Conservation (phyloP, 306 rosid genomes). For the Cyamopsis tetragonoloba region DNA sequence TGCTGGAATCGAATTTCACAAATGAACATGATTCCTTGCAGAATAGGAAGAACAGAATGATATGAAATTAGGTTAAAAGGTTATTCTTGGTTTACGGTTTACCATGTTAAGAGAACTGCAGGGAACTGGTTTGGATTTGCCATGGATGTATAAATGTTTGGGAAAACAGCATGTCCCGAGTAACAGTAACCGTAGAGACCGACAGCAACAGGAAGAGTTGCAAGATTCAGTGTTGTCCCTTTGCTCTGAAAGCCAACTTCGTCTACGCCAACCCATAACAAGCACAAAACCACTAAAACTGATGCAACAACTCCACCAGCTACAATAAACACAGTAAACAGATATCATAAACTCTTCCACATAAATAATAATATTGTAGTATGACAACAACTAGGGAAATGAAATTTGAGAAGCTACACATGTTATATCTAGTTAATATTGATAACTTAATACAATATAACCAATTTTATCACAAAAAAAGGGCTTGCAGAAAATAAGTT, state of each 20-base stretch:
- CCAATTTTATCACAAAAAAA: neutral
- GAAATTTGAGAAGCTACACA: neutral
- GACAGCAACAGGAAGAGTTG: conserved; percentile 81
- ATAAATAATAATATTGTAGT: too few species aligned
- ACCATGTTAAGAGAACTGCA: conserved; percentile 75
- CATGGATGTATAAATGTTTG: conserved; percentile 91
- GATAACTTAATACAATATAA: neutral
- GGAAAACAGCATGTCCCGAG: conserved; percentile 97
- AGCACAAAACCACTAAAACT: conserved; percentile 62
- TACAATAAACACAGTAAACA: conserved; percentile 22
- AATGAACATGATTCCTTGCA: too few species aligned
- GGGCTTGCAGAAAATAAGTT: neutral
- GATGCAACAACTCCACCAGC: conserved; percentile 96
- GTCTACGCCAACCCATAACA: conserved; percentile 80
- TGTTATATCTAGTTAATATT: too few species aligned
- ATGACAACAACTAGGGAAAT: neutral
- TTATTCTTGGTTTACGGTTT: conserved; percentile 26
- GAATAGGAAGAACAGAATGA: too few species aligned
- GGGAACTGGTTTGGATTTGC: conserved; percentile 73
- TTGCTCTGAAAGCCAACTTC: conserved; percentile 62
- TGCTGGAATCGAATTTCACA: too few species aligned
- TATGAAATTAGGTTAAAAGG: too few species aligned
- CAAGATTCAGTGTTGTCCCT: conserved; percentile 73
- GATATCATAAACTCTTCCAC: conserved; percentile 9
- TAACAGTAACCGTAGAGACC: conserved; percentile 98